Evolutionary conservation across 2,329 filamentous ascomycete genomes (phyloP), one percentile per base, ranked within the genome.

Genomic region (Trichoderma aggressivum): DNA sequence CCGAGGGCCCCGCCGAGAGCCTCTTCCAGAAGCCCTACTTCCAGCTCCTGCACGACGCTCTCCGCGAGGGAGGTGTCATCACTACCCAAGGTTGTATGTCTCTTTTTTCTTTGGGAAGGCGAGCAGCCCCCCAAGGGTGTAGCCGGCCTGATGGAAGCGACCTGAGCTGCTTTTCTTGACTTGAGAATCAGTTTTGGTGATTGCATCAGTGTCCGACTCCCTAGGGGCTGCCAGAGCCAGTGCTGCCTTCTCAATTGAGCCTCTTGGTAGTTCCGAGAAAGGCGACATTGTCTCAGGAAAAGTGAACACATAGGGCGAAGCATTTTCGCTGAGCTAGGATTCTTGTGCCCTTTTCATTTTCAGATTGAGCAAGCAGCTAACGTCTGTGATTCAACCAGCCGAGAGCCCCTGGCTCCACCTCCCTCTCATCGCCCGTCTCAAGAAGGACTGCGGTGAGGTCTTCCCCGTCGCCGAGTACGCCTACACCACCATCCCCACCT

Each of bases 41-140:
- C 84, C 88, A 98, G 88, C 91, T 99, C 77, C 89, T 99, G 74
- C 88, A 92, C 82, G 92, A 91, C 80, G 96, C 96, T 78, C 90
- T 98, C 78, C 91, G 93, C 76, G 94, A 97, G 79, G 95, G 94
- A 84, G 96, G 96, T 86, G 94, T 99, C 81, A 98, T 99, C 86
- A 95, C 94, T 85, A 99, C 96, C 82, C 96, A 99, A 98, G 96
- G 96, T 99, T 97, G 94, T 97, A 94, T 89, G 94, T 93, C 90
- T 91, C 90, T 56, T 88, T 89, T 86, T 88, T 81, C 83, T 78
- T 81, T 79, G 75, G 79, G 80, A 80, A 80, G 81, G 82, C 80
- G 76, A 76, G 79, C 76, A 71, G 78, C 80, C 80, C 76, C 78
- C 78, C 16, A 56, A 77, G 79, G 79, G 53, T 68, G 30, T 26